A percentile compares a stretch with the other conserved stretches of the same genome.
These are phyloP conservation scores for Ilex aquifolium DNA, from an alignment of 257 asterid species.

Conservation along the genomic window DNA sequence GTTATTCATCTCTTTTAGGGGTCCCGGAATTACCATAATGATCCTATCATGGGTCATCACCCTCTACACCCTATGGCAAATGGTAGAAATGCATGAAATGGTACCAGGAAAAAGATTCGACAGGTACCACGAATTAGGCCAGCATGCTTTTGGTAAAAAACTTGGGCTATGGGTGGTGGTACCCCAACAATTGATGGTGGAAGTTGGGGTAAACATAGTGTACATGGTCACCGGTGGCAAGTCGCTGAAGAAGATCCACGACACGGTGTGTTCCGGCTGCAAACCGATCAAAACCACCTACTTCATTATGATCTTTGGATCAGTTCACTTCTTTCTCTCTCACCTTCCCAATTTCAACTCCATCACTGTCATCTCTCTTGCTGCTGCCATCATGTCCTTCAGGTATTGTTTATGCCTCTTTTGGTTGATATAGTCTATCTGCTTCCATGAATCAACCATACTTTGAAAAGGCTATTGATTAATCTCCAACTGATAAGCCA, in stretches of 20 bases:
- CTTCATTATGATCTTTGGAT: slow-evolving; percentile 40
- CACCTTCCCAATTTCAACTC: slow-evolving; percentile 49
- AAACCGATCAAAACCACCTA: slow-evolving; percentile 19
- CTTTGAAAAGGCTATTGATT: too few relatives aligned
- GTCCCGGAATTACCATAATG: slow-evolving; percentile 41
- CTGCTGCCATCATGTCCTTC: slow-evolving; percentile 56
- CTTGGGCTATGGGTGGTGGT: slow-evolving; percentile 50
- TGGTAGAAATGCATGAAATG: slow-evolving; percentile 63
- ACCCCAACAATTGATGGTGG: slow-evolving; percentile 47
- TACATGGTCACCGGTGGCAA: slow-evolving; percentile 59
- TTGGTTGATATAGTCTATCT: neutral
- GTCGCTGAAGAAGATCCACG: slow-evolving; percentile 37
- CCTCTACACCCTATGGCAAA: slow-evolving; percentile 54
- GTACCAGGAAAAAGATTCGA: slow-evolving; percentile 45
- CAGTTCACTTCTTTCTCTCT: slow-evolving; percentile 39
- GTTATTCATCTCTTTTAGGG: slow-evolving; percentile 24
- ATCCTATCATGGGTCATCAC: slow-evolving; percentile 54
- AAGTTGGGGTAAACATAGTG: slow-evolving; percentile 45
- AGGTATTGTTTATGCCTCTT: slow-evolving; percentile 13
- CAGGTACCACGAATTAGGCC: slow-evolving; percentile 55
- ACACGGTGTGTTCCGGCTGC: slow-evolving; percentile 19
- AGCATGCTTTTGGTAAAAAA: slow-evolving; percentile 45
- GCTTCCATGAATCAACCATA: too few relatives aligned
- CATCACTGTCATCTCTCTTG: slow-evolving; percentile 30
- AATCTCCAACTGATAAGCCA: too few relatives aligned